Conservation (phyloP, 2,329 filamentous ascomycete species). For the Aspergillus piperis region DNA sequence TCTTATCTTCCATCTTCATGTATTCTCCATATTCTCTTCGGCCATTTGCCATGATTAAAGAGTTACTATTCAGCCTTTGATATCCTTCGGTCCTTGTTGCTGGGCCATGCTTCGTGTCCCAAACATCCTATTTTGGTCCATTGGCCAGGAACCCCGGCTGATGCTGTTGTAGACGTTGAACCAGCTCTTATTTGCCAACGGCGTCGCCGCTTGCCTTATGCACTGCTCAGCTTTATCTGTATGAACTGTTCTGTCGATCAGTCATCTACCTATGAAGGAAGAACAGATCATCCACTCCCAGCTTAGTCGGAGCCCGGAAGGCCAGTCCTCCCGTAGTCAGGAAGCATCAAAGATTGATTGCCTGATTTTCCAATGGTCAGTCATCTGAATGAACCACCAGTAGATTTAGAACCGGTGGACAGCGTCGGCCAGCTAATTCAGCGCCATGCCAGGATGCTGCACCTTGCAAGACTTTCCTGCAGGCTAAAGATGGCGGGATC, state of each 20-base stretch:
- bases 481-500: not conserved
- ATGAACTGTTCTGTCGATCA: not conserved
- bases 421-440: not conserved
- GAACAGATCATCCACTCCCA: not conserved
- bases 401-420: not conserved
- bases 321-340: not conserved
- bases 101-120: not conserved
- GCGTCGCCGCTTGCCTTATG: not conserved
- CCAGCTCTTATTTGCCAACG: not conserved
- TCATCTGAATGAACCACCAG: not conserved
- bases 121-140: not conserved
- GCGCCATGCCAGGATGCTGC: conserved; percentile 1
- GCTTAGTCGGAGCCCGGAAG: not conserved
- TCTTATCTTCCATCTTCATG: conserved; percentile 2
- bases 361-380: not conserved
- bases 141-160: not conserved
- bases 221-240: not conserved
- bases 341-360: not conserved
- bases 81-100: not conserved
- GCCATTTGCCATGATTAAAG: not conserved
- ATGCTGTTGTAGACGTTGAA: not conserved
- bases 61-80: not conserved
- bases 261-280: not conserved
- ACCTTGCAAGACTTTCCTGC: not conserved
- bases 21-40: conserved; percentile 3